Conservation (phyloP, 2,329 filamentous ascomycete genomes). For the Ophidiomyces ophidiicola region DNA sequence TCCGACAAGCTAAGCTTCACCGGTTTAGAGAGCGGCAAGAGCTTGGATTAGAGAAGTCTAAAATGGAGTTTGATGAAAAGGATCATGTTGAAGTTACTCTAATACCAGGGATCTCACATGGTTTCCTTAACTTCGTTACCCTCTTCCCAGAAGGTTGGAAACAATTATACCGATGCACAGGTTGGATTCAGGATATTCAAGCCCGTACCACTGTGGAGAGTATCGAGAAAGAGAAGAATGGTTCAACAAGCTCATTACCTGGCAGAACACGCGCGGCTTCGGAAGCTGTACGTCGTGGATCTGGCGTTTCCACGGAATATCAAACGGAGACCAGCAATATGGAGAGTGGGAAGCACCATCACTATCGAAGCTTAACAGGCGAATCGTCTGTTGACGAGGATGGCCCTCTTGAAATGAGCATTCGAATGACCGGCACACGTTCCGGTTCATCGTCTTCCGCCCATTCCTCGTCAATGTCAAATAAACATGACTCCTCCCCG, state of each 20-base stretch:
- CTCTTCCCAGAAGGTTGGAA: slow-evolving; percentile 86
- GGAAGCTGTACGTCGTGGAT: neutral
- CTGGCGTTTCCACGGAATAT: neutral
- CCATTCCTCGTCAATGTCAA: neutral
- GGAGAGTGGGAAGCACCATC: slow-evolving; percentile 25
- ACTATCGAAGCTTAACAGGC: slow-evolving; percentile 37
- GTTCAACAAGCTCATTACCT: slow-evolving; percentile 13
- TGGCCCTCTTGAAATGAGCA: slow-evolving; percentile 65
- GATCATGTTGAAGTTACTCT: slow-evolving; percentile 71
- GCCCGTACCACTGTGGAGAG: slow-evolving; percentile 36
- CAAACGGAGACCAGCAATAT: neutral
- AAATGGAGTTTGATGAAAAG: slow-evolving; percentile 54
- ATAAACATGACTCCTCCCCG: slow-evolving; percentile 2
- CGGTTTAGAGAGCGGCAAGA: slow-evolving; percentile 46
- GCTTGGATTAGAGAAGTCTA: slow-evolving; percentile 41
- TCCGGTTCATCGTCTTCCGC: slow-evolving; percentile 7
- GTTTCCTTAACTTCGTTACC: slow-evolving; percentile 81
- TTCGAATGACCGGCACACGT: slow-evolving; percentile 25
- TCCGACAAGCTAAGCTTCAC: slow-evolving; percentile 64
- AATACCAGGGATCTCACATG: slow-evolving; percentile 81
- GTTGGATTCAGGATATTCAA: slow-evolving; percentile 66
- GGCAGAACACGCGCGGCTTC: slow-evolving; percentile 6
- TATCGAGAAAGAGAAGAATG: slow-evolving; percentile 24
- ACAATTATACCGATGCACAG: slow-evolving; percentile 63
- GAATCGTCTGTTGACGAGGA: slow-evolving; percentile 71